phyloP scores from a whole-genome alignment of 179 eudicot species.

The Vitellaria paradoxa region DNA sequence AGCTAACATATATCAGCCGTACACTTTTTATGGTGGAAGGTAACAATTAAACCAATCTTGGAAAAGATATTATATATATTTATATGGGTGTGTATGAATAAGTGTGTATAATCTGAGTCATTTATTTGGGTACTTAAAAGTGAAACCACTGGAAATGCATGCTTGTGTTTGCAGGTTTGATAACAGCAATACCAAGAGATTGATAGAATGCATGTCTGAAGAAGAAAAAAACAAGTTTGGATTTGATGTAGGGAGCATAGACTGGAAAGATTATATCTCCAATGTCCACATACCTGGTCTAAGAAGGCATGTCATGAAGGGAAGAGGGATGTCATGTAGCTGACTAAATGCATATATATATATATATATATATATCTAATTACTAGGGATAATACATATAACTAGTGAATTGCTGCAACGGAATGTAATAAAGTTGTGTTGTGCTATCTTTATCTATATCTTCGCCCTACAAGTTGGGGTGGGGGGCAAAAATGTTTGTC shows the following conservation, averaged over 20 bases:
- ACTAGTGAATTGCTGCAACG: slow-evolving; percentile 8
- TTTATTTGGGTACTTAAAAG: too few species aligned
- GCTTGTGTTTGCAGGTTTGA: slow-evolving; percentile 63
- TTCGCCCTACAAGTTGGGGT: neutral
- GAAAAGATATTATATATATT: too few species aligned
- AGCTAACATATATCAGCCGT: slow-evolving; percentile 85
- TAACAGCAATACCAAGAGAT: slow-evolving; percentile 63
- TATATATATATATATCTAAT: neutral
- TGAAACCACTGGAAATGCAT: neutral
- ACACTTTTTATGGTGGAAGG: slow-evolving; percentile 97
- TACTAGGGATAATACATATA: neutral
- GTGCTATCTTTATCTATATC: neutral
- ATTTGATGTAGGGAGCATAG: slow-evolving; percentile 83
- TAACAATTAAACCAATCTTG: too few species aligned
- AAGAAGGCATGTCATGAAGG: slow-evolving; percentile 95
- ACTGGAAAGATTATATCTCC: slow-evolving; percentile 90
- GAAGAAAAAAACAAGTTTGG: slow-evolving; percentile 71
- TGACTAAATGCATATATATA: slow-evolving; percentile 9
- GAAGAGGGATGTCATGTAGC: slow-evolving; percentile 43
- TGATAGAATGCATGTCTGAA: slow-evolving; percentile 81
- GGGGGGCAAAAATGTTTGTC: neutral
- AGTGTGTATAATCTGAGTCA: too few species aligned
- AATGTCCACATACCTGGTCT: slow-evolving; percentile 93
- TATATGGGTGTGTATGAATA: too few species aligned
- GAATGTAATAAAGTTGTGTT: slow-evolving; percentile 10